A percentile compares a stretch with the other conserved stretches of the same genome.
phyloP scores from a whole-genome alignment of 202 grass and related monocot genomes.

The Carex arenaria region DNA sequence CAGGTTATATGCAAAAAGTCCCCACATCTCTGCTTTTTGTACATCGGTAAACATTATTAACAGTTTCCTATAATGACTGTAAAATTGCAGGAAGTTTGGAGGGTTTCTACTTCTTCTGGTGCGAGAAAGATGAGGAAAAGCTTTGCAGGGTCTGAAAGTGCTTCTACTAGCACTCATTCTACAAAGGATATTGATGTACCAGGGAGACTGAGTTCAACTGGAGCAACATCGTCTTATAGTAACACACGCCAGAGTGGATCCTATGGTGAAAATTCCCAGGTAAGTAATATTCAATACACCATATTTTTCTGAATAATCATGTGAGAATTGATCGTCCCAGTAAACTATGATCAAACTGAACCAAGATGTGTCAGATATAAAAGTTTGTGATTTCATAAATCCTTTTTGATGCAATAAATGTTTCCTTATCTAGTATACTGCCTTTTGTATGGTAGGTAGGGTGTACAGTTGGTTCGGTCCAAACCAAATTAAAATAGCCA shows the following conservation, averaged over 20 bases:
- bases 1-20: conserved; percentile 52
- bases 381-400: neutral
- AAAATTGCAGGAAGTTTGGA: conserved; percentile 84
- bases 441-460: neutral
- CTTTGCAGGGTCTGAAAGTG: conserved; percentile 51
- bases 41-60: conserved; percentile 27
- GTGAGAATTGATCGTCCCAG: neutral
- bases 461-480: too few species aligned
- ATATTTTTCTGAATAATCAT: neutral
- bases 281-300: conserved; percentile 30
- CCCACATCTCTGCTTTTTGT: neutral
- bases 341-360: neutral
- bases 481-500: too few species aligned
- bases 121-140: conserved; percentile 67
- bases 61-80: conserved; percentile 12
- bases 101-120: conserved; percentile 86
- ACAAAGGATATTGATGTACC: conserved; percentile 55
- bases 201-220: conserved; percentile 45
- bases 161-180: conserved; percentile 60
- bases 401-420: neutral
- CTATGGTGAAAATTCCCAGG: conserved; percentile 61
- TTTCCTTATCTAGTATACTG: neutral
- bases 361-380: neutral
- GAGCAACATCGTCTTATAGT: conserved; percentile 38
- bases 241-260: conserved; percentile 40